Conservation (phyloP, 164 flowering plant species). For the Sedum album region DNA sequence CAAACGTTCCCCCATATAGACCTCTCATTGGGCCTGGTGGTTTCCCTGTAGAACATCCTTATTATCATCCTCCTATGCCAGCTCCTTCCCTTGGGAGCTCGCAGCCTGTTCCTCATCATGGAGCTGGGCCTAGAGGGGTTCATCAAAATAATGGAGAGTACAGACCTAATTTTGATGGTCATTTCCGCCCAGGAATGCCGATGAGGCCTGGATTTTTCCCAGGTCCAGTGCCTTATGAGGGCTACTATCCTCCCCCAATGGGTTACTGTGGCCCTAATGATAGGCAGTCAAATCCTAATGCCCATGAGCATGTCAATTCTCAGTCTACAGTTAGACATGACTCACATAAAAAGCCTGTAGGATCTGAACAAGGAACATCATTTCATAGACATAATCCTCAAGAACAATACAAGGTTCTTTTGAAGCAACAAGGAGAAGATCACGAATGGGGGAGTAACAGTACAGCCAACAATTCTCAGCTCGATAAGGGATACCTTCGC, state of each 20-base stretch:
- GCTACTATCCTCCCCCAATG: conserved; percentile 76
- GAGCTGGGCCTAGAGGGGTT: conserved; percentile 52
- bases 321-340: conserved; percentile 49
- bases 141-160: conserved; percentile 60
- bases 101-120: conserved; percentile 53
- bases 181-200: conserved; percentile 66
- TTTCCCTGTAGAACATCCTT: conserved; percentile 76
- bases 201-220: conserved; percentile 78
- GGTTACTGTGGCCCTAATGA: conserved; percentile 55
- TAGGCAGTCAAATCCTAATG: too few relatives aligned
- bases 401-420: conserved; percentile 50
- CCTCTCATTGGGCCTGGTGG: conserved; percentile 26
- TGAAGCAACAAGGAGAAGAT: conserved; percentile 53
- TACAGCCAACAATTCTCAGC: conserved; percentile 17
- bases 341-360: conserved; percentile 20
- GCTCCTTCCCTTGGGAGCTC: conserved; percentile 43
- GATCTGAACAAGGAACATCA: conserved; percentile 40
- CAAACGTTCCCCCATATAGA: conserved; percentile 19
- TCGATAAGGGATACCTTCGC: conserved; percentile 24
- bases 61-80: conserved; percentile 63
- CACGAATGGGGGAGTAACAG: conserved; percentile 39
- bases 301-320: too few relatives aligned
- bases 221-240: conserved; percentile 67
- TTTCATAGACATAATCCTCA: conserved; percentile 34
- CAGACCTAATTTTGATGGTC: conserved; percentile 66